phyloP scores from a whole-genome alignment of 768 basidiomycete species.

The Lentinula sp. region DNA sequence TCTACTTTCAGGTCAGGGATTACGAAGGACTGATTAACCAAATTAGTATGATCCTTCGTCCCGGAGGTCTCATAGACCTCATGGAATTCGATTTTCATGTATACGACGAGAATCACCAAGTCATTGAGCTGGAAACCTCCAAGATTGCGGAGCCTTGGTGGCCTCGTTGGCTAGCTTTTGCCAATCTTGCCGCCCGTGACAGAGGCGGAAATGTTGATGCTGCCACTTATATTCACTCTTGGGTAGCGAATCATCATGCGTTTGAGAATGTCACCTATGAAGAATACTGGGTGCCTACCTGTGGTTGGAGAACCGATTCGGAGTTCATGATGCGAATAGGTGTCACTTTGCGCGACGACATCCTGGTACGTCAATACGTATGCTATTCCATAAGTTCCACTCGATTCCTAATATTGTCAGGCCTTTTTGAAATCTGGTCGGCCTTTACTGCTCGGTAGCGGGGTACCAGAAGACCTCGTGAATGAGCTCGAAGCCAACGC shows the following conservation, averaged over 20 bases:
- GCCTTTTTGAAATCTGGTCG: constrained; percentile 60
- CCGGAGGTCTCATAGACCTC: constrained; percentile 61
- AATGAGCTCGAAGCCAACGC: constrained; percentile 48
- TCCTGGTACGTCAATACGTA: constrained; percentile 32
- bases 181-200: constrained; percentile 43
- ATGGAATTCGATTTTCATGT: constrained; percentile 65
- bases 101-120: constrained; percentile 46
- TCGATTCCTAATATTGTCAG: constrained; percentile 24
- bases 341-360: constrained; percentile 49
- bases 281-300: constrained; percentile 60
- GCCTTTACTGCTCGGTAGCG: constrained; percentile 63
- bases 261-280: constrained; percentile 56
- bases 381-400: not conserved
- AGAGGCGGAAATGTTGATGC: constrained; percentile 64
- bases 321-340: constrained; percentile 31
- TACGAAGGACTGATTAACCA: constrained; percentile 61
- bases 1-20: constrained; percentile 52
- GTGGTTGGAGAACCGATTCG: constrained; percentile 44
- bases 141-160: constrained; percentile 49
- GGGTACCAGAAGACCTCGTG: constrained; percentile 47
- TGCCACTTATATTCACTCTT: constrained; percentile 45
- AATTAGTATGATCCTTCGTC: constrained; percentile 59
- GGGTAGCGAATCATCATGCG: constrained; percentile 46
- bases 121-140: constrained; percentile 35
- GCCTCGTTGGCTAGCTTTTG: constrained; percentile 55